phyloP scores from a whole-genome alignment of 306 rosid species.

The Rosa persica region DNA sequence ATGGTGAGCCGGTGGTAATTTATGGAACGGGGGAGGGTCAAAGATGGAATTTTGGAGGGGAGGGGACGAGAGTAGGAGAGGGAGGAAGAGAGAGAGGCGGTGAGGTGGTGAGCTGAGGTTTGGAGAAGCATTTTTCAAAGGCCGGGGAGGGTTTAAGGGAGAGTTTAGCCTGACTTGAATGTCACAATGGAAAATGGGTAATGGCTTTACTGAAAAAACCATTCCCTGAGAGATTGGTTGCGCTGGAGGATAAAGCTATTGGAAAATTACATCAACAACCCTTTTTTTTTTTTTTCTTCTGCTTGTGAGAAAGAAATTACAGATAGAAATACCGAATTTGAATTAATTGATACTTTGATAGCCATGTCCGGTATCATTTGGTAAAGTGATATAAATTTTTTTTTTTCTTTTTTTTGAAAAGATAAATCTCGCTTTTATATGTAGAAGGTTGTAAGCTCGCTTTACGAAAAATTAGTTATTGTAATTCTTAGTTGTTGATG shows the following conservation, averaged over 20 bases:
- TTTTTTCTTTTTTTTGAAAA: no score
- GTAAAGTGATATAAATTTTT: no score
- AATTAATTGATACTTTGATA: no score
- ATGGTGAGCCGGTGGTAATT: slow-evolving; percentile 26
- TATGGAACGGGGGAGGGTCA: slow-evolving; percentile 17
- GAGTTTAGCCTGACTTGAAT: background rate
- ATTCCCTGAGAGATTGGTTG: background rate
- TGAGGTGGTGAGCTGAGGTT: slow-evolving; percentile 46
- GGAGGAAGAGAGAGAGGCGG: slow-evolving; percentile 53
- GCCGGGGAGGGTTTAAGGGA: background rate
- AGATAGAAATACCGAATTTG: no score
- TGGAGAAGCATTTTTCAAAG: slow-evolving; percentile 48
- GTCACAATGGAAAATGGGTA: background rate
- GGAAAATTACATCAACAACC: background rate
- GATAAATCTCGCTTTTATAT: no score
- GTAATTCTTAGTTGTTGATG: no score
- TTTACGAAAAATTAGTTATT: no score
- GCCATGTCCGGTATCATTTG: no score
- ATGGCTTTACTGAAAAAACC: background rate
- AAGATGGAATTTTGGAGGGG: slow-evolving; percentile 21
- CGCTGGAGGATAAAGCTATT: slow-evolving; percentile 21
- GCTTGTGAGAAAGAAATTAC: no score
- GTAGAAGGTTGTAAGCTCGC: no score
- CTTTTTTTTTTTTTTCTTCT: background rate
- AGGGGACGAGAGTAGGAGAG: slow-evolving; percentile 33